A percentile compares a stretch with the other conserved stretches of the same genome.
Evolutionary conservation across 306 rosid genomes (phyloP).

Genomic region (Urtica urens): DNA sequence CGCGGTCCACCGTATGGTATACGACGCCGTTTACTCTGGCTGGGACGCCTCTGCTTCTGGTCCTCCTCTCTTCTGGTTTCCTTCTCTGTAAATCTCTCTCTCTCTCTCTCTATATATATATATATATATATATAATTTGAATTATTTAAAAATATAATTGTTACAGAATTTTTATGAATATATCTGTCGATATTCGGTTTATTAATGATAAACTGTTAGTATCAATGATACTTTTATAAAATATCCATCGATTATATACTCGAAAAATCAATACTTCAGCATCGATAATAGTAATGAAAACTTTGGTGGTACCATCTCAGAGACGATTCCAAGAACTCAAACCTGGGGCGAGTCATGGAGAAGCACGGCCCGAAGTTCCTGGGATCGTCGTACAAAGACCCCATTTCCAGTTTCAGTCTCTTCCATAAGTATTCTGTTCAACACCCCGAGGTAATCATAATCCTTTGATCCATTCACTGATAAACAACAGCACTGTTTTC

Average conservation of each 20-base stretch:
- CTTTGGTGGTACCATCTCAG: too few relatives aligned
- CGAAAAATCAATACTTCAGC: too few relatives aligned
- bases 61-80: constrained; percentile 71
- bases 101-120: neutral
- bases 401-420: constrained; percentile 53
- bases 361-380: constrained; percentile 43
- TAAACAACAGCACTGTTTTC: too few relatives aligned
- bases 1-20: constrained; percentile 47
- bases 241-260: too few relatives aligned
- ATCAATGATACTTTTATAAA: too few relatives aligned
- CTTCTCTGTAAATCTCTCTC: constrained; percentile 44
- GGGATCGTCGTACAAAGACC: constrained; percentile 59
- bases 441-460: constrained; percentile 54
- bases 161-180: too few relatives aligned
- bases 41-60: constrained; percentile 26
- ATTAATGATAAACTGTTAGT: too few relatives aligned
- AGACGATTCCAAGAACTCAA: constrained; percentile 33
- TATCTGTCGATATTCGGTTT: too few relatives aligned
- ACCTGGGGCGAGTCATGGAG: constrained; percentile 68
- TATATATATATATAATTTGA: neutral
- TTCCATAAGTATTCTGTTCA: constrained; percentile 45
- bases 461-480: too few relatives aligned
- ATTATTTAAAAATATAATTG: too few relatives aligned
- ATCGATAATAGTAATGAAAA: too few relatives aligned
- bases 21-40: constrained; percentile 36